Evolutionary conservation across 1,284 basidiomycete species (phyloP), one percentile per base, ranked within the genome.

Genomic region (Trametes sp.): DNA sequence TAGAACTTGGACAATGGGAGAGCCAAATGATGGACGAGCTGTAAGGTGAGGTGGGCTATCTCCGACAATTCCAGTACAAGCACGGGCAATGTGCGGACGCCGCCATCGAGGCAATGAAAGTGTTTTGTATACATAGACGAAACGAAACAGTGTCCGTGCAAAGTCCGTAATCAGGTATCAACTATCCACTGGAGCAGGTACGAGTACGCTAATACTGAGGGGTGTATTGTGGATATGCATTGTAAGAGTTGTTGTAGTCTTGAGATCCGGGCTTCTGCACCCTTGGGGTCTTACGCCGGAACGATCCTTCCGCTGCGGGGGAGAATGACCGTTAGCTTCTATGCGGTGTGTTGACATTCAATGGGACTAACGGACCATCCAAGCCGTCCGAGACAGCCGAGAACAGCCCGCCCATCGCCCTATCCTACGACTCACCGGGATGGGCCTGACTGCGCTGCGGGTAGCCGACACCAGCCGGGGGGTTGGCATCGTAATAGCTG

Each of bases 271-370:
- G 69, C 60, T 76, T 77, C 60, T 74, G 71, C 45, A 79, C 63
- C 50, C 82, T 76, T 45, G 84, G 84, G 8, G 81, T 82, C 71
- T 86, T 86, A 35, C 83, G 79, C 50, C 80, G 74, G 70, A 85
- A 84, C 21, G 81, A 82, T 36, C 82, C 81, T 75, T 84, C 82
- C 62, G 84, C 84, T 86, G 68, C n/a, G 48, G 19, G 46, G 56
- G 58, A 64, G 10, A 1, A 29, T 11, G 26, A 11, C 7, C 29
- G 28, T 76, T 35, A 77, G 73, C 53, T 64, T 36, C 52, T 35
- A 11, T 31, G 21, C n/a, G n/a, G n/a, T 16, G 33, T 11, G 57
- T 21, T n/a, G 28, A 19, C 54, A 42, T n/a, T n/a, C n/a, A 28
- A 55, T 44, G 42, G 54, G 31, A 36, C 51, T 55, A 60, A 57